These are phyloP conservation scores for Fusarium haematococcum DNA, from an alignment of 2,329 filamentous ascomycete genomes.

Conservation along the genomic window DNA sequence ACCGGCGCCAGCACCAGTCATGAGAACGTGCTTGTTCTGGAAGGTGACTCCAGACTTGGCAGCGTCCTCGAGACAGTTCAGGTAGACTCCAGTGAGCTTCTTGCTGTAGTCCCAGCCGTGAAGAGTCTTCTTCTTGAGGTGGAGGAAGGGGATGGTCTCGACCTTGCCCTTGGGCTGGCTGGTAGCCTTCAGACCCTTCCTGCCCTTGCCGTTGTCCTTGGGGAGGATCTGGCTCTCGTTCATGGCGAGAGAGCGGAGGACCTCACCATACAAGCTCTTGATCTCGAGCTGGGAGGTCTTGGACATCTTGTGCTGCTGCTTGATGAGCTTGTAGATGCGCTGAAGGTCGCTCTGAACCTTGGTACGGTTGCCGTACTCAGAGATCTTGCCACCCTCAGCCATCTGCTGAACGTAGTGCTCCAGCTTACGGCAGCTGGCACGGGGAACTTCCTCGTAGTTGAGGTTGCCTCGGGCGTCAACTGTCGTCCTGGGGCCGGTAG, in stretches of 20 bases:
- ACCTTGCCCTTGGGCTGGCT: slow-evolving; percentile 85
- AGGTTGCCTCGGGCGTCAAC: slow-evolving; percentile 93
- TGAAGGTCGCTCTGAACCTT: slow-evolving; percentile 97
- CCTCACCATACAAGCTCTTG: slow-evolving; percentile 93
- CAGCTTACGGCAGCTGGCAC: slow-evolving; percentile 91
- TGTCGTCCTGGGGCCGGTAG: slow-evolving; percentile 92
- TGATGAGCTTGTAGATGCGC: slow-evolving; percentile 97
- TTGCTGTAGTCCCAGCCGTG: slow-evolving; percentile 99
- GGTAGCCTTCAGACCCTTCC: slow-evolving; percentile 66
- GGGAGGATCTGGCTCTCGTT: slow-evolving; percentile 98
- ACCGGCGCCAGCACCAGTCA: slow-evolving; percentile 97
- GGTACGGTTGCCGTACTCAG: slow-evolving; percentile 96
- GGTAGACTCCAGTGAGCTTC: slow-evolving; percentile 92
- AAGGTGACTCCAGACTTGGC: slow-evolving; percentile 90
- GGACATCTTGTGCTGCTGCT: slow-evolving; percentile 96
- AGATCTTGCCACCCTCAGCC: slow-evolving; percentile 98
- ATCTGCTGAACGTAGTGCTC: slow-evolving; percentile 99
- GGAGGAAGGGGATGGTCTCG: slow-evolving; percentile 97
- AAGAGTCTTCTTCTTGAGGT: slow-evolving; percentile 92
- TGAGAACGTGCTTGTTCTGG: slow-evolving; percentile 93
- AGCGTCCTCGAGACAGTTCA: slow-evolving; percentile 90
- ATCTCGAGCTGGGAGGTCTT: slow-evolving; percentile 97
- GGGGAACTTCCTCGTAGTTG: slow-evolving; percentile 88
- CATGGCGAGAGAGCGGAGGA: slow-evolving; percentile 94
- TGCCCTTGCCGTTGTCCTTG: slow-evolving; percentile 79